Evolutionary conservation across 2,329 filamentous ascomycete genomes (phyloP).

Genomic region (Monilinia fructicola): DNA sequence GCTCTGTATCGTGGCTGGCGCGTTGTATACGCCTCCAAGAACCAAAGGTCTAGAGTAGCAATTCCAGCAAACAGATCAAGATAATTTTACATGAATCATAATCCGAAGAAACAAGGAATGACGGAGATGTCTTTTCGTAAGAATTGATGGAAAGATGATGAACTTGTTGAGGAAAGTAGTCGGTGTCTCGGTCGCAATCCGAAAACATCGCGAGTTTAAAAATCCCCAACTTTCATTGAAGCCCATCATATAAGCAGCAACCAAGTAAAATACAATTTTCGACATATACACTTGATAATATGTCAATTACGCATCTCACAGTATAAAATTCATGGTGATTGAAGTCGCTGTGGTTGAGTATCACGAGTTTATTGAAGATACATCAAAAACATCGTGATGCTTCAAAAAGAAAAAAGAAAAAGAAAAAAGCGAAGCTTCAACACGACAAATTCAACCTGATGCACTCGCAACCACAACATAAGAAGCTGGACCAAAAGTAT

Average conservation of each 20-base stretch:
- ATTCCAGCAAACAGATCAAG: neutral
- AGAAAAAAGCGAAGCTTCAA: neutral
- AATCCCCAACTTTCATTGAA: constrained; percentile 12
- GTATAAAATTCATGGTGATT: constrained; percentile 11
- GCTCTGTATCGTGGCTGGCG: constrained; percentile 1
- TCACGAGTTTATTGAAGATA: constrained; percentile 1
- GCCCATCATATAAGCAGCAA: neutral
- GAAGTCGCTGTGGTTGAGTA: neutral
- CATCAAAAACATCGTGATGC: constrained; percentile 19
- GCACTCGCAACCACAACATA: constrained; percentile 22
- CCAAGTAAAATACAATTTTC: neutral
- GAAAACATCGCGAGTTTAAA: constrained; percentile 19
- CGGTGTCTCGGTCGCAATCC: constrained; percentile 18
- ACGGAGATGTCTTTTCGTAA: neutral
- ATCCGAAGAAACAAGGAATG: neutral
- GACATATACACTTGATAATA: constrained; percentile 14
- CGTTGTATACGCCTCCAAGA: neutral
- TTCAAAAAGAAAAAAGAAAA: constrained; percentile 14
- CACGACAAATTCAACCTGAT: neutral
- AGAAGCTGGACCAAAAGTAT: neutral
- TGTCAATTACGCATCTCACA: constrained; percentile 13
- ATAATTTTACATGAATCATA: constrained; percentile 1
- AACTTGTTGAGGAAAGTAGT: neutral
- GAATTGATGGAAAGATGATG: neutral
- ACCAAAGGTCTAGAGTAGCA: neutral